Evolutionary conservation across 495 filamentous ascomycete genomes (phyloP).

Genomic region (Thermochaetoides thermophila): DNA sequence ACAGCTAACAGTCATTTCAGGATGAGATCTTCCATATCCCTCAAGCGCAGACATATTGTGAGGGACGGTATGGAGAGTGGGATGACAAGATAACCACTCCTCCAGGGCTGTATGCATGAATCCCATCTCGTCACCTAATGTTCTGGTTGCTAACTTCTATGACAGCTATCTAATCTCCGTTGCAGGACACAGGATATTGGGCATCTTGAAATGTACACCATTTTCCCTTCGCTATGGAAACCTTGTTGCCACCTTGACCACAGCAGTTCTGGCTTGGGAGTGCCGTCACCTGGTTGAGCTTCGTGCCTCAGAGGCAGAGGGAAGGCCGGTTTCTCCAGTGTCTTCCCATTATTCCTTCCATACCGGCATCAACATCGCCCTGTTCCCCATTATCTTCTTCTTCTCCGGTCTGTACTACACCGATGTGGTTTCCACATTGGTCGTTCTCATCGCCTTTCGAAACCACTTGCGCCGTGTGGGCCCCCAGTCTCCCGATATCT

Average conservation of each 20-base stretch:
- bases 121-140: neutral
- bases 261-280: constrained; percentile 18
- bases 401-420: constrained; percentile 93
- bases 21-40: constrained; percentile 94
- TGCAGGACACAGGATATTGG: constrained; percentile 18
- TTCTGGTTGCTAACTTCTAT: neutral
- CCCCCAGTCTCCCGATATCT: constrained; percentile 9
- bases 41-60: constrained; percentile 78
- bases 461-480: constrained; percentile 37
- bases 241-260: constrained; percentile 27
- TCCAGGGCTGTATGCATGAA: constrained; percentile 64
- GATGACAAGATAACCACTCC: constrained; percentile 96
- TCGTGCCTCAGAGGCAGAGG: constrained; percentile 4
- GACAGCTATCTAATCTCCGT: constrained; percentile 42
- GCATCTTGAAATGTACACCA: constrained; percentile 26
- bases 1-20: constrained; percentile 25
- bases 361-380: constrained; percentile 61
- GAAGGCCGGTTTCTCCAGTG: neutral
- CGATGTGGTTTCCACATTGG: constrained; percentile 56
- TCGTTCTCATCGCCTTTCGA: constrained; percentile 51
- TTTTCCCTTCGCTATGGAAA: constrained; percentile 38
- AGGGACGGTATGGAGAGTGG: constrained; percentile 60
- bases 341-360: constrained; percentile 29
- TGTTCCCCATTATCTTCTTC: constrained; percentile 89
- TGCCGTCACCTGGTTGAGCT: constrained; percentile 21